Evolutionary conservation across 1,284 basidiomycete genomes (phyloP), one percentile per base, ranked within the genome.

Genomic region (Papiliotrema flavescens): DNA sequence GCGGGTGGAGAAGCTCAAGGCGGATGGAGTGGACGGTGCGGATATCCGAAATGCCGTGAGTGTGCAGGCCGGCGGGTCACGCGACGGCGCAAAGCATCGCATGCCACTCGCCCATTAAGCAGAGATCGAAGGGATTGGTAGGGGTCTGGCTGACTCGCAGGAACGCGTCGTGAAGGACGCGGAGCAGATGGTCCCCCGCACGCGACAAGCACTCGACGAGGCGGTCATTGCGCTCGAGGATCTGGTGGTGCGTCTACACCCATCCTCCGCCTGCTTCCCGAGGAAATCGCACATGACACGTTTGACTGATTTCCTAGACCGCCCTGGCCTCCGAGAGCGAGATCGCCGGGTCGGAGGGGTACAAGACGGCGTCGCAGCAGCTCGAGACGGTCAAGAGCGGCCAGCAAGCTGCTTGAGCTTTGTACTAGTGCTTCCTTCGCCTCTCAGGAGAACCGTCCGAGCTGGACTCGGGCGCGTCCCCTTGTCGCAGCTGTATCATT

Each of bases 11-110:
- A 84, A 84, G 74, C 76, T 88, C 56, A 76, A 82, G 57, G 82
- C 80, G 9, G 82, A 84, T 46, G 82, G 79, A 24, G 82, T 82
- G 22, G 89, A 91, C 62, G 86, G 85, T 40, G 90, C 87, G 82
- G 85, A 90, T 62, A 80, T 90, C 69, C 85, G 85, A 72, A 89
- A 88, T 74, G 84, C 83, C 62, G 90, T 90, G 71, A 69, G 87
- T 80, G n/a, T 17, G 19, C 39, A 54, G 20, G 34, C 44, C 2
- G 23, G 26, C 32, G n/a, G n/a, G n/a, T n/a, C n/a, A n/a, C n/a
- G n/a, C n/a, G n/a, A n/a, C n/a, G n/a, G n/a, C n/a, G n/a, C n/a
- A n/a, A n/a, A n/a, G n/a, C n/a, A n/a, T n/a, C n/a, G n/a, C n/a
- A n/a, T n/a, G n/a, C n/a, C n/a, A n/a, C n/a, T n/a, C n/a, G n/a